These are phyloP conservation scores for Fusarium subglutinans DNA, from an alignment of 2,329 filamentous ascomycete species.

Conservation along the genomic window DNA sequence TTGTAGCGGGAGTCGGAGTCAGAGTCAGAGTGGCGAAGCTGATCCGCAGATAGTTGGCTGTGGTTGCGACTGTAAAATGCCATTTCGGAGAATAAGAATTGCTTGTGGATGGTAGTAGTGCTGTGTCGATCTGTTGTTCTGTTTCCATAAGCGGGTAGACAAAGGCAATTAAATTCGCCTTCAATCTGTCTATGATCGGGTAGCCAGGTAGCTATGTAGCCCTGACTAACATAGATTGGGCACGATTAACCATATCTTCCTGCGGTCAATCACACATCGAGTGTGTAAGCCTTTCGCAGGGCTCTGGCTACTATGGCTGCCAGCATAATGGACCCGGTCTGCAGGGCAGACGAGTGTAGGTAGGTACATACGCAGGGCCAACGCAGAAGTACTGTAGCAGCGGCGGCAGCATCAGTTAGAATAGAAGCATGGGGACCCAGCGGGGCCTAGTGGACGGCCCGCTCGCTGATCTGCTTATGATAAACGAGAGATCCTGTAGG, in stretches of 20 bases:
- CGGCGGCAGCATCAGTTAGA: background rate
- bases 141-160: constrained; percentile 38
- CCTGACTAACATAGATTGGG: constrained; percentile 11
- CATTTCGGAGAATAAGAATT: constrained; percentile 28
- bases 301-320: constrained; percentile 15
- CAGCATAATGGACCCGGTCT: constrained; percentile 4
- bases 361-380: background rate
- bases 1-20: constrained; percentile 30
- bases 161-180: constrained; percentile 33
- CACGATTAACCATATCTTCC: background rate
- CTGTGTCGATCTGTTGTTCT: constrained; percentile 34
- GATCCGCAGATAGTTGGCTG: constrained; percentile 26
- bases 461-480: constrained; percentile 26
- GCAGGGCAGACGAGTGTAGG: background rate
- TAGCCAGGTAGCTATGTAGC: constrained; percentile 1
- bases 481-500: constrained; percentile 20
- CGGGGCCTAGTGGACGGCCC: constrained; percentile 13
- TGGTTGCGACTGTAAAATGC: constrained; percentile 25
- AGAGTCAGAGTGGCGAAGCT: constrained; percentile 32
- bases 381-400: background rate
- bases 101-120: constrained; percentile 29
- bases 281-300: constrained; percentile 9
- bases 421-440: constrained; percentile 4
- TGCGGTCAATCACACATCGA: background rate
- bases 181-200: background rate